Conservation (phyloP, 78 protist species). For the Anaeramoeba flamelloides region DNA sequence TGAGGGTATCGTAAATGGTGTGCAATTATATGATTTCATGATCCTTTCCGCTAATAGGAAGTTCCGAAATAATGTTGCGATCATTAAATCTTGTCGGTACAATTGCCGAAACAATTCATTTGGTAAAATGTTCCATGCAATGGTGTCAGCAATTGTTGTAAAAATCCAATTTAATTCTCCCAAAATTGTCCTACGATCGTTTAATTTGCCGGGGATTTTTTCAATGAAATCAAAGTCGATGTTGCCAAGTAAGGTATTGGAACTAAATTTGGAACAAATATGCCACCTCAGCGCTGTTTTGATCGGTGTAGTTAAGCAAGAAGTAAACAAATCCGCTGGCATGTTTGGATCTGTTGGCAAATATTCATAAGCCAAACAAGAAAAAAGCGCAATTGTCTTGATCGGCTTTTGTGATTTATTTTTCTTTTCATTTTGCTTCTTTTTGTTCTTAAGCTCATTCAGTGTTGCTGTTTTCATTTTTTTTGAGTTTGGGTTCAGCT, state of each 20-base stretch:
- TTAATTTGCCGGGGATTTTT: neutral
- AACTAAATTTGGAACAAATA: too few species aligned
- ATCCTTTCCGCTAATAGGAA: conserved; percentile 88
- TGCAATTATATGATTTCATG: conserved; percentile 57
- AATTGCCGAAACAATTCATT: conserved; percentile 54
- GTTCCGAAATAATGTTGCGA: conserved; percentile 80
- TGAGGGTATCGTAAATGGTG: conserved; percentile 73
- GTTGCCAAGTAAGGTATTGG: neutral
- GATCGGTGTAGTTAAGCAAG: conserved; percentile 5
- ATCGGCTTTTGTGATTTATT: too few species aligned
- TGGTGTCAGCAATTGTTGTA: conserved; percentile 95
- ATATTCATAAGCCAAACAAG: too few species aligned
- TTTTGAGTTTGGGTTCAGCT: too few species aligned
- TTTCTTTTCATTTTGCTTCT: too few species aligned
- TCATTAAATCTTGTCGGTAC: conserved; percentile 81
- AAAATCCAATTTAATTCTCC: conserved; percentile 94
- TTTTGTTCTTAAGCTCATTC: too few species aligned
- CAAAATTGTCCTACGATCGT: conserved; percentile 1
- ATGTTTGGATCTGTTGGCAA: too few species aligned
- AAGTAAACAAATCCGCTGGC: conserved; percentile 8
- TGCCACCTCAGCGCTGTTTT: neutral
- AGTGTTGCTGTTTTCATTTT: too few species aligned
- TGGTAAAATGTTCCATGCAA: conserved; percentile 86
- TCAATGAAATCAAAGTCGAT: neutral
- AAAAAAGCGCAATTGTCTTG: too few species aligned